Evolutionary conservation across 495 filamentous ascomycete genomes (phyloP).

Genomic region (Aspergillus bridgeri): DNA sequence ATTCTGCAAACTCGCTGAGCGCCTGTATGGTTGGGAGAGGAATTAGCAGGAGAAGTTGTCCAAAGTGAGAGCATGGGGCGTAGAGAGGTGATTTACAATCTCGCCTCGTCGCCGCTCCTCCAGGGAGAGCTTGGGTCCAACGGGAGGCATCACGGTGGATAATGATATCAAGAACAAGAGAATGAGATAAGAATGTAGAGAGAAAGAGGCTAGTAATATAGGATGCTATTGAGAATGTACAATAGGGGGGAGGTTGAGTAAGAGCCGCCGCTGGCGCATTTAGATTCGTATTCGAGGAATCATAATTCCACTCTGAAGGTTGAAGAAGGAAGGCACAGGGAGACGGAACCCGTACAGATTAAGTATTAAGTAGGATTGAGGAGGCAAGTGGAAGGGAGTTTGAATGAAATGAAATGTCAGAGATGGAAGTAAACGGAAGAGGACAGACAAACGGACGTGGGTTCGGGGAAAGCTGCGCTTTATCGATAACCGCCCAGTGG

Average conservation of each 20-base stretch:
- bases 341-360: conserved; percentile 1
- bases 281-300: conserved; percentile 46
- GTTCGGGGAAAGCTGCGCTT: conserved; percentile 21
- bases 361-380: neutral
- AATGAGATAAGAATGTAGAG: neutral
- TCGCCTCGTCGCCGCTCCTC: conserved; percentile 85
- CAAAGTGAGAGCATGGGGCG: conserved; percentile 1
- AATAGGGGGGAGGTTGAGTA: conserved; percentile 13
- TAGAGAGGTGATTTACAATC: conserved; percentile 50
- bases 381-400: neutral
- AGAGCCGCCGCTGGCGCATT: conserved; percentile 32
- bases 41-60: conserved; percentile 10
- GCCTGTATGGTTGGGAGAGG: conserved; percentile 52
- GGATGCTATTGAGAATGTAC: neutral
- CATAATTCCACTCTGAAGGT: conserved; percentile 32
- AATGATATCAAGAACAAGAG: neutral
- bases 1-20: conserved; percentile 95
- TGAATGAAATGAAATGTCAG: conserved; percentile 1
- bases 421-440: conserved; percentile 7
- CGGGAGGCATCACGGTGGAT: conserved; percentile 28
- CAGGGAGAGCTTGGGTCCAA: conserved; percentile 54
- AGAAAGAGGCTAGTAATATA: neutral
- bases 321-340: conserved; percentile 4
- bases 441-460: conserved; percentile 6
- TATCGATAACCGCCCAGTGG: conserved; percentile 35